phyloP scores from a whole-genome alignment of 1,284 basidiomycete genomes.

The Tilletia caries region DNA sequence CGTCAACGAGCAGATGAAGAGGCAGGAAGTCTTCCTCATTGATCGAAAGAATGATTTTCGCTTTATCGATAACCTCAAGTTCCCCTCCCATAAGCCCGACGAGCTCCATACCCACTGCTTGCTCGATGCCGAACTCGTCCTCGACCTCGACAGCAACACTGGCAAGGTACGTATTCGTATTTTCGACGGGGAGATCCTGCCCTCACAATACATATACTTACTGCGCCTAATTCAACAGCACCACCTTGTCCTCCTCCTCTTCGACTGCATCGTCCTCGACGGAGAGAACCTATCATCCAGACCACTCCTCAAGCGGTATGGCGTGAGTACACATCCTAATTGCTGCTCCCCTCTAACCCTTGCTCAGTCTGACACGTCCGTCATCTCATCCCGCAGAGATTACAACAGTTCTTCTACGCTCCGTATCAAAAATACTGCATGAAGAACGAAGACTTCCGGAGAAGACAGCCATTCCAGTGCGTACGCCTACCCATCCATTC shows the following conservation, averaged over 20 bases:
- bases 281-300: constrained; percentile 80
- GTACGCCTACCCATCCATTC: background rate
- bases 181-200: too few relatives aligned
- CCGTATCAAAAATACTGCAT: background rate
- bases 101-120: constrained; percentile 65
- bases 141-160: constrained; percentile 68
- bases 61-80: constrained; percentile 68
- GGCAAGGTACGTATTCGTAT: constrained; percentile 20
- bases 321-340: constrained; percentile 63
- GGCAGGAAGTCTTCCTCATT: constrained; percentile 76
- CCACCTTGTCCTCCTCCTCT: constrained; percentile 68
- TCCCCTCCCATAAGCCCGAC: constrained; percentile 59
- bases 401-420: background rate
- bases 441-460: background rate
- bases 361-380: background rate
- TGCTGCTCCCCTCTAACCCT: constrained; percentile 1
- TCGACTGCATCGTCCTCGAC: constrained; percentile 87
- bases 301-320: constrained; percentile 80
- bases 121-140: constrained; percentile 89
- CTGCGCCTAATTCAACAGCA: background rate
- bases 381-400: constrained; percentile 14
- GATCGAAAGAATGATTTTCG: constrained; percentile 87
- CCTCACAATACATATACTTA: too few relatives aligned
- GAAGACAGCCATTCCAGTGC: background rate
- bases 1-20: constrained; percentile 57